Conservation (phyloP, 2,329 filamentous ascomycete genomes). For the Zarea fungicola region DNA sequence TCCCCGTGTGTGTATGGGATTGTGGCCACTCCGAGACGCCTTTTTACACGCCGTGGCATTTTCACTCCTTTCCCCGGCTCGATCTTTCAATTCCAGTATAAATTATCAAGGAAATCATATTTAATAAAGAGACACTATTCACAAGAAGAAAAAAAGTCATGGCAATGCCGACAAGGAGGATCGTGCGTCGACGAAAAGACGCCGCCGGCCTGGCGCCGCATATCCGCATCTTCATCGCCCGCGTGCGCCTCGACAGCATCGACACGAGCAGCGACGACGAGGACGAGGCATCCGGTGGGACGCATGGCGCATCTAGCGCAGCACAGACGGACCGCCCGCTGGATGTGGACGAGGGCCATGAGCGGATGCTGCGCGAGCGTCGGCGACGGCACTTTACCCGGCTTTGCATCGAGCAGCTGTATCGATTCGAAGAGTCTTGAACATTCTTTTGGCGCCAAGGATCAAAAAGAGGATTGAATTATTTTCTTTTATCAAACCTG, state of each 20-base stretch:
- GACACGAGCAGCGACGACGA: neutral
- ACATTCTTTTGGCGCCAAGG: neutral
- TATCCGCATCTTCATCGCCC: neutral
- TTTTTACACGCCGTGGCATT: too few species aligned
- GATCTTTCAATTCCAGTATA: too few species aligned
- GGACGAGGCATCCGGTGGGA: neutral
- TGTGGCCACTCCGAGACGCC: too few species aligned
- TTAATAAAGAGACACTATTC: too few species aligned
- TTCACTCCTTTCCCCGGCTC: too few species aligned
- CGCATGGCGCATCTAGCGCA: too few species aligned
- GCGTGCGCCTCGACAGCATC: neutral
- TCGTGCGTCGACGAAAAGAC: neutral
- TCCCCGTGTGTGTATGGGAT: slow-evolving; percentile 3
- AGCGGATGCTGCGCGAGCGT: neutral
- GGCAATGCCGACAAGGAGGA: neutral
- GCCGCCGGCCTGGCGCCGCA: neutral
- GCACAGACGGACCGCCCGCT: neutral
- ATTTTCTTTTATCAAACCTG: too few species aligned
- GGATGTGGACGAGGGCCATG: neutral
- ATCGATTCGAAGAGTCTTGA: slow-evolving; percentile 12
- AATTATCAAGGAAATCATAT: too few species aligned
- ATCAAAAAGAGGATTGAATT: too few species aligned
- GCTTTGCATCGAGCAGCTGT: slow-evolving; percentile 9
- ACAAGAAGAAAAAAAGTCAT: too few species aligned
- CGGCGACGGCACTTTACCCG: neutral